Evolutionary conservation across 768 basidiomycete genomes (phyloP).

Genomic region (Boletus rubropictus): DNA sequence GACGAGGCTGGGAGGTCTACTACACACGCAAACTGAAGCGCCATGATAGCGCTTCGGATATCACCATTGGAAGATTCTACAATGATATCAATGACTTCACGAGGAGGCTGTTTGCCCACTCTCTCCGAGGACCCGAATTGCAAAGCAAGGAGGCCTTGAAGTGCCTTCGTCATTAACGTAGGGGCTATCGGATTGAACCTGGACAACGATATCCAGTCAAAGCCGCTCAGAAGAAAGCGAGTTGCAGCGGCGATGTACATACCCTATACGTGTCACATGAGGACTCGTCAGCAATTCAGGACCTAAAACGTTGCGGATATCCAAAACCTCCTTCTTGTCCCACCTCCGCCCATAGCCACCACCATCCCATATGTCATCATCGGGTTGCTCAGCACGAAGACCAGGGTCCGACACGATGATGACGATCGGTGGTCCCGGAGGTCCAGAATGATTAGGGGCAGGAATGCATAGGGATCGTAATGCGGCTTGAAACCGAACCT

Average conservation of each 20-base stretch:
- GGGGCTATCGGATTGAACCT: slow-evolving; percentile 93
- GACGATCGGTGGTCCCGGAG: slow-evolving; percentile 55
- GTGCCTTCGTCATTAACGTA: slow-evolving; percentile 75
- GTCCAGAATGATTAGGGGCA: slow-evolving; percentile 17
- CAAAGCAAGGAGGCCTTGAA: slow-evolving; percentile 50
- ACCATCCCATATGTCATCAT: slow-evolving; percentile 46
- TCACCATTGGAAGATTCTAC: slow-evolving; percentile 84
- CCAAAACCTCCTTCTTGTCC: slow-evolving; percentile 50
- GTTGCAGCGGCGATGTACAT: slow-evolving; percentile 20
- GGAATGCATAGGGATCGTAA: slow-evolving; percentile 48
- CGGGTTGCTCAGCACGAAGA: slow-evolving; percentile 56
- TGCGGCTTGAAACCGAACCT: slow-evolving; percentile 65
- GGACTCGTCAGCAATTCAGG: slow-evolving; percentile 62
- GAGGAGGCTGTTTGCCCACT: slow-evolving; percentile 40
- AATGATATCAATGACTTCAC: slow-evolving; percentile 68
- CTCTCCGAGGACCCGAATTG: slow-evolving; percentile 38
- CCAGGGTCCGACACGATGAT: slow-evolving; percentile 83
- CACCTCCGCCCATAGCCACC: slow-evolving; percentile 38
- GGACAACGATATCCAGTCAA: slow-evolving; percentile 3
- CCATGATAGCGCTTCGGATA: slow-evolving; percentile 89
- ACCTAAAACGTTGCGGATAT: slow-evolving; percentile 67
- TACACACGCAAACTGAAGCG: slow-evolving; percentile 78
- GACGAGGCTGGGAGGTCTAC: slow-evolving; percentile 27
- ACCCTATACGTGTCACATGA: slow-evolving; percentile 79
- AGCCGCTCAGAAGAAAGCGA: neutral